Evolutionary conservation across 2,329 filamentous ascomycete genomes (phyloP).

Genomic region (Penicillium sp.): DNA sequence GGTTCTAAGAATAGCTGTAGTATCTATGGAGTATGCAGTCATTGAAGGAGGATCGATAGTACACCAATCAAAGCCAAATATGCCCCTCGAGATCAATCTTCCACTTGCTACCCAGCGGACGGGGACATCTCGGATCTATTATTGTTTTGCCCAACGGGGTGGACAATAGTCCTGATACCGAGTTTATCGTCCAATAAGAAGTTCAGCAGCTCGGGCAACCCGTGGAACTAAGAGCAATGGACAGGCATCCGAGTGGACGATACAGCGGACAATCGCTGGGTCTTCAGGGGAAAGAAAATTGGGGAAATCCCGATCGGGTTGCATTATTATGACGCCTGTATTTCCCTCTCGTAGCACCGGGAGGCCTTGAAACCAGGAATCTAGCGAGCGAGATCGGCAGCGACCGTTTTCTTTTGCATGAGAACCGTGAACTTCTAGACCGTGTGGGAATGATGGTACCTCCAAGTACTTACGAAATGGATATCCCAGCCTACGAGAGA

Average conservation of each 20-base stretch:
- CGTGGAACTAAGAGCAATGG: constrained; percentile 22
- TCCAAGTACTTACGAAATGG: neutral
- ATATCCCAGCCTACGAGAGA: neutral
- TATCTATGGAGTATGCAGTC: neutral
- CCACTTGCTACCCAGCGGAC: neutral
- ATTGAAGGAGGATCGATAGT: neutral
- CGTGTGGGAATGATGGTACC: constrained; percentile 2
- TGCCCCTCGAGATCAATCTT: neutral
- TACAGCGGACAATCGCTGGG: neutral
- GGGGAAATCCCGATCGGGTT: constrained; percentile 8
- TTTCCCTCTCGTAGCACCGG: too few species aligned
- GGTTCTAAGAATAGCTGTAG: constrained; percentile 31
- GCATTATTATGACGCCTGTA: neutral
- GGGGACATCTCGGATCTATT: neutral
- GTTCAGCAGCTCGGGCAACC: constrained; percentile 12
- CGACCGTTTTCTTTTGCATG: neutral
- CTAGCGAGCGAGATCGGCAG: constrained; percentile 8
- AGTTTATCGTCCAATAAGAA: constrained; percentile 7
- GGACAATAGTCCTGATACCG: neutral
- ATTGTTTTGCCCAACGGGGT: neutral
- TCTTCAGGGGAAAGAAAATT: constrained; percentile 7
- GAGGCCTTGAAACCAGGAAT: neutral
- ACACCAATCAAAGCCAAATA: neutral
- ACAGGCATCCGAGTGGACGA: constrained; percentile 21
- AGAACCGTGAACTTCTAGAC: constrained; percentile 1